Evolutionary conservation across 306 rosid genomes (phyloP).

Genomic region (Trichosanthes truncata): DNA sequence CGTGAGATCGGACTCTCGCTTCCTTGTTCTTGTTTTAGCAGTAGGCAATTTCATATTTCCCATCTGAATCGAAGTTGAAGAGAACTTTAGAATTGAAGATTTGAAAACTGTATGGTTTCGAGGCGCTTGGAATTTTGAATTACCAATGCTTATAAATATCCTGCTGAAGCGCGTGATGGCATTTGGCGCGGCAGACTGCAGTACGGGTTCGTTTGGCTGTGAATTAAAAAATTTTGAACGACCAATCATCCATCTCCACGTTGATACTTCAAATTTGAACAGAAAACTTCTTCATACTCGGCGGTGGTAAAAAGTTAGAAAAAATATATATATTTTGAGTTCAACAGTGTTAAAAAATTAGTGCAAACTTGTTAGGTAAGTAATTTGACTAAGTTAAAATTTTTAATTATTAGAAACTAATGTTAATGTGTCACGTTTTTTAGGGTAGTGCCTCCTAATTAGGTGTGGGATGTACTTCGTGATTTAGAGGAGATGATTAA

Average conservation of each 20-base stretch:
- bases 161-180: not conserved
- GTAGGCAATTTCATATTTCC: constrained; percentile 36
- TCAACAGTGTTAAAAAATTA: no score
- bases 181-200: not conserved
- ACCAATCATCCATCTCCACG: not conserved
- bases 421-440: no score
- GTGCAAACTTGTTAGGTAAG: no score
- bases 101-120: not conserved
- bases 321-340: no score
- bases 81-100: not conserved
- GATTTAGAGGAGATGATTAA: no score
- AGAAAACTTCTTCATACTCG: no score
- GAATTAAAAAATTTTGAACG: not conserved
- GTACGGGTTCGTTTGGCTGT: not conserved
- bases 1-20: constrained; percentile 36
- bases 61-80: not conserved
- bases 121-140: not conserved
- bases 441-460: no score
- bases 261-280: no score
- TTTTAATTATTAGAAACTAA: no score
- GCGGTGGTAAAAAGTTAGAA: no score
- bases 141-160: not conserved
- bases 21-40: constrained; percentile 32
- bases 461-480: no score
- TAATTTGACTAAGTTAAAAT: no score